Evolutionary conservation across 1,284 basidiomycete genomes (phyloP).

Genomic region (Boletus sp.): DNA sequence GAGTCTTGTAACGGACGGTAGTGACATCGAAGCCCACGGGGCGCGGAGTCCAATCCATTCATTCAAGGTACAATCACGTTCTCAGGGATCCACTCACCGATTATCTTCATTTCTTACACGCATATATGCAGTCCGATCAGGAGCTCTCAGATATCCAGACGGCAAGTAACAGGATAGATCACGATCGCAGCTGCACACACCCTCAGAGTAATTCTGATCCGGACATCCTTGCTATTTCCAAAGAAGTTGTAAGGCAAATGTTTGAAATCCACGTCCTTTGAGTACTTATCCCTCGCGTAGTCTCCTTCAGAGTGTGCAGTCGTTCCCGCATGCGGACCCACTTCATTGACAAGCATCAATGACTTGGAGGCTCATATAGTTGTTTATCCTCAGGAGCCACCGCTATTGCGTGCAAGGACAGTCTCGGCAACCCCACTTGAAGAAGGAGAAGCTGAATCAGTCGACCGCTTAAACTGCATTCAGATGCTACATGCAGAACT

Average conservation of each 20-base stretch:
- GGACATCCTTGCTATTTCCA: background rate
- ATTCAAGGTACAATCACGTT: conserved; percentile 8
- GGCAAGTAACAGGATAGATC: background rate
- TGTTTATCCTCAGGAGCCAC: background rate
- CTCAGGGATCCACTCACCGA: background rate
- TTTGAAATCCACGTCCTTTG: no score
- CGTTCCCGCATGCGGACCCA: background rate
- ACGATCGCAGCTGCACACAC: background rate
- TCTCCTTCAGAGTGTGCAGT: background rate
- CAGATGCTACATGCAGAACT: background rate
- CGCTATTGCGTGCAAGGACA: background rate
- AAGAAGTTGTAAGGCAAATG: no score
- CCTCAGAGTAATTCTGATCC: background rate
- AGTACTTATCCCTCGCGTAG: no score
- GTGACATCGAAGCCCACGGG: background rate
- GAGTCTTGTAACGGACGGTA: background rate
- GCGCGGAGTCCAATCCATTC: background rate
- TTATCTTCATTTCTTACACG: conserved; percentile 7
- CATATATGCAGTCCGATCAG: conserved; percentile 23
- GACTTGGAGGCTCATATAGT: background rate
- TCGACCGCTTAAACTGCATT: background rate
- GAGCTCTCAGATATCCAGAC: conserved; percentile 1
- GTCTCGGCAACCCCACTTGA: background rate
- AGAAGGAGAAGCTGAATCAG: background rate
- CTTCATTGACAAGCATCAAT: background rate